These are phyloP conservation scores for Hamigera avellanea DNA, from an alignment of 495 filamentous ascomycete genomes.

Conservation along the genomic window DNA sequence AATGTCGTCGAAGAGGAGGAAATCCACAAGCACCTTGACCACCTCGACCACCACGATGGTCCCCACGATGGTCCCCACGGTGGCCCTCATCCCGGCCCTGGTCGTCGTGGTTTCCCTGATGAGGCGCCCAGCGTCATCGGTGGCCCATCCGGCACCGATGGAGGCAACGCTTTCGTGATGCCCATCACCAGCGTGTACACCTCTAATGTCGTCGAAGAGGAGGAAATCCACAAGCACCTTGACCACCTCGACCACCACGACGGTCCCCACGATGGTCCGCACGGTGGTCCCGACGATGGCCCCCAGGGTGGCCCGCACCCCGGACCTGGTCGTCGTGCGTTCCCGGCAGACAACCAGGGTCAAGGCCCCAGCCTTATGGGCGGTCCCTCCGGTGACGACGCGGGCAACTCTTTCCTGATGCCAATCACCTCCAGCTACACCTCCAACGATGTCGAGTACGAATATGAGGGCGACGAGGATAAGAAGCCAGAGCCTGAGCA, in stretches of 20 bases:
- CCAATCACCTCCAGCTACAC: not conserved
- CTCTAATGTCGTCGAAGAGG: not conserved
- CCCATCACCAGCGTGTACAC: not conserved
- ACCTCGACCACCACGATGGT: not conserved
- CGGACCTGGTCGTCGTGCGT: too few species aligned
- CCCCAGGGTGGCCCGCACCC: too few species aligned
- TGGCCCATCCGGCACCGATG: not conserved
- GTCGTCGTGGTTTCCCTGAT: too few species aligned
- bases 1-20: not conserved
- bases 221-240: not conserved
- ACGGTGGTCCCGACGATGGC: not conserved
- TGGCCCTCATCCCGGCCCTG: too few species aligned
- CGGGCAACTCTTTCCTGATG: not conserved
- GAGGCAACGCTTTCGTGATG: not conserved
- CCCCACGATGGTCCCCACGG: not conserved
- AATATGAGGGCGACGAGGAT: not conserved
- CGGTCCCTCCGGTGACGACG: not conserved
- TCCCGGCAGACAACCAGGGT: too few species aligned
- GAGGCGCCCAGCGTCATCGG: not conserved
- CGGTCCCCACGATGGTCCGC: not conserved
- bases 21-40: not conserved
- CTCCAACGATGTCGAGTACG: not conserved
- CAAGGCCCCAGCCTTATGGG: not conserved
- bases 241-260: not conserved
- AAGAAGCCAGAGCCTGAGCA: not conserved